A percentile compares a stretch with the other conserved stretches of the same genome.
These are phyloP conservation scores for Lomentospora prolificans DNA, from an alignment of 2,329 filamentous ascomycete species.

Conservation along the genomic window DNA sequence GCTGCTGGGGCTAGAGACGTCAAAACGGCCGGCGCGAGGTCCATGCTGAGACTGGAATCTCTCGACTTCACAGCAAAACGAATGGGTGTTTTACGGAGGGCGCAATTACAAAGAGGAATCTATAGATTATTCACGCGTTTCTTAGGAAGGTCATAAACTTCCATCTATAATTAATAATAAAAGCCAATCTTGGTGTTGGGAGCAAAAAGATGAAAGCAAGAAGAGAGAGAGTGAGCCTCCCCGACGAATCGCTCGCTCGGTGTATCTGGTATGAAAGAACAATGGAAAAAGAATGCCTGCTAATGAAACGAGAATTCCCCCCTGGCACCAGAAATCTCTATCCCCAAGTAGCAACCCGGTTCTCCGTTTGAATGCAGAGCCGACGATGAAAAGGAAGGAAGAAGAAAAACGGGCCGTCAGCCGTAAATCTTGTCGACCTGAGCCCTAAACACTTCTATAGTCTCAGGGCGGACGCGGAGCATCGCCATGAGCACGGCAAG, in stretches of 20 bases:
- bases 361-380: not conserved
- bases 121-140: too few species aligned
- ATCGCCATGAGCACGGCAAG: slow-evolving; percentile 6
- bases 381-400: not conserved
- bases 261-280: not conserved
- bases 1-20: too few species aligned
- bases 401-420: not conserved
- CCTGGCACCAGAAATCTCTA: too few species aligned
- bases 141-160: too few species aligned
- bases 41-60: too few species aligned
- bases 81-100: too few species aligned
- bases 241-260: not conserved
- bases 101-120: too few species aligned
- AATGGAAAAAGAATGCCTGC: not conserved
- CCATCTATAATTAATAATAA: too few species aligned
- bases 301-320: not conserved
- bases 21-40: too few species aligned
- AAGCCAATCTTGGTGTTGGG: too few species aligned
- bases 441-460: slow-evolving; percentile 10
- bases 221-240: not conserved
- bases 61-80: too few species aligned
- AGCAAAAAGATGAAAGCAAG: not conserved
- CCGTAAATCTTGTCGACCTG: slow-evolving; percentile 5
- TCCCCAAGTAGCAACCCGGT: not conserved
- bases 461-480: slow-evolving; percentile 13